Evolutionary conservation across 140 eudicot genomes (phyloP).

Genomic region (Bidens hawaiensis): DNA sequence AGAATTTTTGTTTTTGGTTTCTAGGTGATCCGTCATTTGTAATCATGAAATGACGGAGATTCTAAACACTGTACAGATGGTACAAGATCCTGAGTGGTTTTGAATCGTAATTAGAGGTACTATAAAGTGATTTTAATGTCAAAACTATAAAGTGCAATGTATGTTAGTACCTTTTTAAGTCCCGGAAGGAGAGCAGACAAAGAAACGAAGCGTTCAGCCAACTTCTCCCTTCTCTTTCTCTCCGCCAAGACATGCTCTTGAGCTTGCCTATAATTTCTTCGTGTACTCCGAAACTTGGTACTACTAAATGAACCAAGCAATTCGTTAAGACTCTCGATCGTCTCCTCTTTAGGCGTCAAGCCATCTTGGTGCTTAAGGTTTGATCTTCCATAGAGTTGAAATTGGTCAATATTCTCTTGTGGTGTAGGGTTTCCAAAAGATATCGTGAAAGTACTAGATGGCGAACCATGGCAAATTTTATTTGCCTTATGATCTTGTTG

Average conservation of each 20-base stretch:
- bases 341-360: conserved; percentile 17
- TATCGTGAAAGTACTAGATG: conserved; percentile 27
- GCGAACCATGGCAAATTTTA: background rate
- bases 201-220: conserved; percentile 36
- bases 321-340: conserved; percentile 16
- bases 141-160: background rate
- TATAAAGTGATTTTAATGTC: background rate
- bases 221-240: conserved; percentile 51
- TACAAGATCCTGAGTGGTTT: no score
- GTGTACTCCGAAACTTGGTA: conserved; percentile 6
- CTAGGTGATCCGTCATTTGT: no score
- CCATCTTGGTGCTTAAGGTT: conserved; percentile 9
- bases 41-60: no score
- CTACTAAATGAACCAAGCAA: conserved; percentile 11
- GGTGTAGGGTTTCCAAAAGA: conserved; percentile 27
- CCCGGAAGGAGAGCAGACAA: conserved; percentile 49
- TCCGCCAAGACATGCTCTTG: conserved; percentile 62
- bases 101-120: background rate
- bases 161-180: conserved; percentile 39
- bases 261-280: conserved; percentile 38
- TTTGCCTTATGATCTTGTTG: conserved; percentile 15
- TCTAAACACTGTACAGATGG: no score
- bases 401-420: conserved; percentile 6
- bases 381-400: conserved; percentile 18
- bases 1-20: no score